Base-by-base conservation (phyloP, 129 eudicot species). In the Centella asiatica region DNA sequence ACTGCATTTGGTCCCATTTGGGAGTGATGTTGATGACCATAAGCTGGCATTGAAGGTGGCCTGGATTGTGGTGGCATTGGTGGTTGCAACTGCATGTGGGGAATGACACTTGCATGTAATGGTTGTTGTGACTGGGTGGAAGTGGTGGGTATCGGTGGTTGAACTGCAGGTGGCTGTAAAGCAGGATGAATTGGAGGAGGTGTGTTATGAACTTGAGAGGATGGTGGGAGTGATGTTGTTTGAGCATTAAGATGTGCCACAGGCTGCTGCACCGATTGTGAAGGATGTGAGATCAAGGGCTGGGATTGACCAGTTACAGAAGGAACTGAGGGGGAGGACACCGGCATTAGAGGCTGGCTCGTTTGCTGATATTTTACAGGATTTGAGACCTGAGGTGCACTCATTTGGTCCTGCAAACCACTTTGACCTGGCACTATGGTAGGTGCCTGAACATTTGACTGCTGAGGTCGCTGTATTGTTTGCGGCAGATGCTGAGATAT, bases 61-160 rank as follows among this genome's bases (percentile, higher is more conserved):
- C 89, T 77, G 0, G 80, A 80, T 66, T 79, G 93, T 58, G 83
- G 76, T 23, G 90, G 95, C 13, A 76, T 77, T 28, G 89, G 94
- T 40, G 79, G 93, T 74, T 90, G 97, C 18, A 72, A 76, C 32
- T 85, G 80, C 78, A 83, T 10, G 70, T 83, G 90, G 44, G 74
- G 74, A 45, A 63, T 47, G 62, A 73, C 80, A 64, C 72, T 69
- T 55, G 68, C 78, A 71, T 73, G 93, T 72, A 80, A 51, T 69
- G 95, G 89, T 67, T 74, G 93, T 74, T 89, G 95, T 70, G 79
- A 62, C 37, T 83, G 89, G 46, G 73, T 57, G 9, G 95, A 69
- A 42, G 67, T 55, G 33, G 85, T 37, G 2, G 81, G 80, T 78
- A 85, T 48, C 60, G 83, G 77, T 27, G 77, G 76, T 70, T 87